phyloP scores from a whole-genome alignment of 208 protist species.

The Leishmania guyanensis region DNA sequence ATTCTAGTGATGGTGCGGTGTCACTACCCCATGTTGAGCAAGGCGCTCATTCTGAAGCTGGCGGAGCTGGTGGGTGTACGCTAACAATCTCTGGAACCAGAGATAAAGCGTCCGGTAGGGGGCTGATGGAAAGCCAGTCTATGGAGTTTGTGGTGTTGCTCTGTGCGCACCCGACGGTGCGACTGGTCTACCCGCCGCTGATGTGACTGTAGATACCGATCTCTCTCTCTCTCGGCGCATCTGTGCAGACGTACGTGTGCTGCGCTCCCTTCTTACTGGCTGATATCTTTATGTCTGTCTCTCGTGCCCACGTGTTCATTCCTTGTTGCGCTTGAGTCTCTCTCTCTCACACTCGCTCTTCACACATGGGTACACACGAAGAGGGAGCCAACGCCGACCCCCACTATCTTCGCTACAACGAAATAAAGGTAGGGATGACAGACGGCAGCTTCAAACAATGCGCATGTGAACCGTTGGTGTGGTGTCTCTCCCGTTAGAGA shows the following conservation, averaged over 20 bases:
- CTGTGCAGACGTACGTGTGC: not conserved
- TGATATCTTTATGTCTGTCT: not conserved
- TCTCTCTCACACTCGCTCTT: not conserved
- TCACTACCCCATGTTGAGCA: slow-evolving; percentile 45
- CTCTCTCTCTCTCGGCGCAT: not conserved
- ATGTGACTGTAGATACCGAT: not conserved
- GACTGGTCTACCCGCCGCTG: not conserved
- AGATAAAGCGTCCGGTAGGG: not conserved
- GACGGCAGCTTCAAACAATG: not conserved
- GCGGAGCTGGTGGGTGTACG: slow-evolving; percentile 28
- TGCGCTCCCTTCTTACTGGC: not conserved
- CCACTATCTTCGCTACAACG: not conserved
- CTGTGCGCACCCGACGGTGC: not conserved
- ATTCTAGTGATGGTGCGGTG: slow-evolving; percentile 51
- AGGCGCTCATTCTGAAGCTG: slow-evolving; percentile 65
- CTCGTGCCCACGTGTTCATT: not conserved
- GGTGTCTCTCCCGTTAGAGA: not conserved
- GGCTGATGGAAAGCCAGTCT: not conserved
- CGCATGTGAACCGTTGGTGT: not conserved
- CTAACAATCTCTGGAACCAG: not conserved
- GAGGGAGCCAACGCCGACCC: not conserved
- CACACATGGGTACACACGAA: not conserved
- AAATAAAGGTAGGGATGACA: not conserved
- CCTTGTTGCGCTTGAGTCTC: not conserved
- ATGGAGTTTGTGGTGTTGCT: not conserved